Evolutionary conservation across 305 asterid species (phyloP).

Genomic region (Fraxinus paxiana): DNA sequence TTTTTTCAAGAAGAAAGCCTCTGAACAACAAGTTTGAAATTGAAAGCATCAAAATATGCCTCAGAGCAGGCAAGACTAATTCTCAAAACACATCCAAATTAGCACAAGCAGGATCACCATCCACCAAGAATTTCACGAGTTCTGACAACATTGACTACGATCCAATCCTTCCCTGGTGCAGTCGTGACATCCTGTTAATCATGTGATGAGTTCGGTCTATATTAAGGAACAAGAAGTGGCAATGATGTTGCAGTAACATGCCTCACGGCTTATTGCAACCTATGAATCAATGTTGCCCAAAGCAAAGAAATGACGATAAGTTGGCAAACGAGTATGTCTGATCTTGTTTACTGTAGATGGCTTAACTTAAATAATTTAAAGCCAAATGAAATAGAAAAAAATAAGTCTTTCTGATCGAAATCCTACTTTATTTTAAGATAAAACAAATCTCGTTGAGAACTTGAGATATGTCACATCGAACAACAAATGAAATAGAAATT

Average conservation of each 20-base stretch:
- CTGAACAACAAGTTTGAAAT: conserved; percentile 34
- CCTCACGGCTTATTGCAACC: no score
- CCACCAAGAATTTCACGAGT: conserved; percentile 39
- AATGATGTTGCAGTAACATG: conserved; percentile 21
- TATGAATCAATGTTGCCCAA: no score
- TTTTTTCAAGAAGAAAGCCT: background rate
- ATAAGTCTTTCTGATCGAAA: no score
- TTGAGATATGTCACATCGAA: no score
- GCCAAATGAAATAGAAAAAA: no score
- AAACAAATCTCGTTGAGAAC: no score
- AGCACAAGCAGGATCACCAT: conserved; percentile 50
- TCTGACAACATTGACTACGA: conserved; percentile 34
- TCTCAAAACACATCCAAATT: conserved; percentile 65
- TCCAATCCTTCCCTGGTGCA: conserved; percentile 29
- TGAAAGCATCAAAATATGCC: conserved; percentile 22
- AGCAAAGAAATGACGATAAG: no score
- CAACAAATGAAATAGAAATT: no score
- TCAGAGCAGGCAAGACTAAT: conserved; percentile 45
- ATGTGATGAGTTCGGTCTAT: conserved; percentile 24
- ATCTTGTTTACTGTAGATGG: no score
- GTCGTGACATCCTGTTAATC: conserved; percentile 22
- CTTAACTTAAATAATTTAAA: no score
- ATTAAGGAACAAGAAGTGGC: conserved; percentile 25
- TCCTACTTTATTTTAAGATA: no score
- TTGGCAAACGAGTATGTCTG: no score